Percentiles rank a stretch among this genome's conserved stretches.
These are phyloP conservation scores for Chlamydomonas sp. DNA, from an alignment of 139 green algal genomes.

Conservation along the genomic window DNA sequence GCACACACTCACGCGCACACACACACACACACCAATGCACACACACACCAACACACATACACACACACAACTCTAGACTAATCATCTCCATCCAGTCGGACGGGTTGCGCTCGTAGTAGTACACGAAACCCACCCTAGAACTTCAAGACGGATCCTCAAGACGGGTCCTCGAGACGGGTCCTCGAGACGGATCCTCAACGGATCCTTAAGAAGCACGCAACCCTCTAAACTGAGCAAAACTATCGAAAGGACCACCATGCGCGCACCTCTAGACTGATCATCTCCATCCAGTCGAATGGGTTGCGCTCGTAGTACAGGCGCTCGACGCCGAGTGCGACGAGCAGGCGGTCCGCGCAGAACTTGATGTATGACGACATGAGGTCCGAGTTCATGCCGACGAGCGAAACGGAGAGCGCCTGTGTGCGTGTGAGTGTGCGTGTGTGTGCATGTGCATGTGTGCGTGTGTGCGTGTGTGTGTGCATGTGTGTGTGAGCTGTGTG, in stretches of 20 bases:
- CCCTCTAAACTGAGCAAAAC: no score
- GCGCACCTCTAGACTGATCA: conserved; percentile 63
- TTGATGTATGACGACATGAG: conserved; percentile 93
- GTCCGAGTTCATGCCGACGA: conserved; percentile 80
- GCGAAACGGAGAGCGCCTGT: conserved; percentile 32
- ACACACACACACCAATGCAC: no score
- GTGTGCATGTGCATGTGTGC: conserved; percentile 90
- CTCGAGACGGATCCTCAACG: no score
- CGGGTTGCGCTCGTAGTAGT: conserved; percentile 78
- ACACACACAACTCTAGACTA: conserved; percentile 81
- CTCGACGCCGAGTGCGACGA: conserved; percentile 71
- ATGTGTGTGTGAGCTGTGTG: no score
- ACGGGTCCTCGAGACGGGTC: no score
- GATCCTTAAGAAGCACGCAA: no score
- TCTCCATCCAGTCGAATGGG: conserved; percentile 97
- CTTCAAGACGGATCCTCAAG: no score
- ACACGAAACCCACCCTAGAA: no score
- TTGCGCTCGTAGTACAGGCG: conserved; percentile 60
- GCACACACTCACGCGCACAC: no score
- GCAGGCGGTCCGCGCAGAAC: conserved; percentile 85
- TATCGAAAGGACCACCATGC: no score
- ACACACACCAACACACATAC: no score
- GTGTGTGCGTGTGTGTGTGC: conserved; percentile 79
- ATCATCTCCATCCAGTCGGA: conserved; percentile 97
- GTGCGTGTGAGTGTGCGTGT: no score